Percentiles rank a stretch among this genome's conserved stretches.
These are phyloP conservation scores for Penstemon davidsonii DNA, from an alignment of 257 asterid species.

Conservation along the genomic window DNA sequence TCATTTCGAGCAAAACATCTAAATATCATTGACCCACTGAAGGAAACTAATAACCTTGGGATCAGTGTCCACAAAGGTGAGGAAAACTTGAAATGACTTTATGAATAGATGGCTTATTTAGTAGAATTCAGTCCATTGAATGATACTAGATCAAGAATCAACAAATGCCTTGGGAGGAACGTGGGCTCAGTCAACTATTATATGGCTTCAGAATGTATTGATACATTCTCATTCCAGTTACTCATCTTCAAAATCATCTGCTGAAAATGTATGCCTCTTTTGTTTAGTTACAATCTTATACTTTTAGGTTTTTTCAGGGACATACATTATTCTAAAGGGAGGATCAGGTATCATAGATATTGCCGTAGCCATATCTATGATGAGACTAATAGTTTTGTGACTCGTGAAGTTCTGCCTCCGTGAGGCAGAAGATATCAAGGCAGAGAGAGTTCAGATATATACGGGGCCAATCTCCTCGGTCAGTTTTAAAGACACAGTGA, in stretches of 20 bases:
- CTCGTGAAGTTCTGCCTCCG: conserved; percentile 33
- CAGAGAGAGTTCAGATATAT: conserved; percentile 30
- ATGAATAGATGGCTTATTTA: conserved; percentile 5
- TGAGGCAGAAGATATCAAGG: conserved; percentile 28
- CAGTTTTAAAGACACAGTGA: conserved; percentile 29
- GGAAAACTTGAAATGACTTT: conserved; percentile 20
- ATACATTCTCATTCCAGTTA: background rate
- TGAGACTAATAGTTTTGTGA: conserved; percentile 29
- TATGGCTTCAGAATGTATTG: background rate
- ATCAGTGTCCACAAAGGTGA: conserved; percentile 90
- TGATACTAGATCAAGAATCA: background rate
- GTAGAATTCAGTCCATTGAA: background rate
- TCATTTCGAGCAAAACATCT: conserved; percentile 60
- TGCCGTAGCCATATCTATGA: conserved; percentile 10
- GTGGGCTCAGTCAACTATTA: too few relatives aligned
- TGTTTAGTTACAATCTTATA: background rate
- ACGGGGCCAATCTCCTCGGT: conserved; percentile 34
- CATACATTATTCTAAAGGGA: conserved; percentile 29
- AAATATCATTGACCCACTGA: conserved; percentile 81
- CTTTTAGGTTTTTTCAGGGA: conserved; percentile 33
- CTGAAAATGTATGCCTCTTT: conserved; percentile 37
- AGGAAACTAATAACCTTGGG: conserved; percentile 82
- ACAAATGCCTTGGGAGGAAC: too few relatives aligned
- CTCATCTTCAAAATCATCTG: conserved; percentile 42
- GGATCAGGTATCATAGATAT: conserved; percentile 34